Percentiles rank a stretch among this genome's conserved stretches.
These are phyloP conservation scores for Sugiyamaella sp. DNA, from an alignment of 1,139 yeast genomes.

Conservation along the genomic window DNA sequence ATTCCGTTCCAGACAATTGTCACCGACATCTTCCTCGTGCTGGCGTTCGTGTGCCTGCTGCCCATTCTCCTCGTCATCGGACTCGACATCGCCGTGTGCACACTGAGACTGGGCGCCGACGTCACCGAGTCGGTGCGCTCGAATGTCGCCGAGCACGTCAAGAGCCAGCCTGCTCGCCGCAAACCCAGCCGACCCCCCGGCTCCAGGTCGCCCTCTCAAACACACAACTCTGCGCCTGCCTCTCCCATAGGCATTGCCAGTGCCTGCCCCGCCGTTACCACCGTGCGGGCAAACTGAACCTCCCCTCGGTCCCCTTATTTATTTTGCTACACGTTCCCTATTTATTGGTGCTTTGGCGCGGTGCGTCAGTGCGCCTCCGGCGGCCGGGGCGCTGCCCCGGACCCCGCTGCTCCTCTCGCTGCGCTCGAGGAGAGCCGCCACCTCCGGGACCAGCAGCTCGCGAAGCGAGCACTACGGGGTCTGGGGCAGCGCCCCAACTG, in stretches of 20 bases:
- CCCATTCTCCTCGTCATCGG: conserved; percentile 33
- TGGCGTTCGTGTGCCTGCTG: conserved; percentile 33
- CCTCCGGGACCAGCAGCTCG: too few relatives aligned
- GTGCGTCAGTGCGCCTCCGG: too few relatives aligned
- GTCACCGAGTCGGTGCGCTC: conserved; percentile 18
- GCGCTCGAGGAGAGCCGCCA: too few relatives aligned
- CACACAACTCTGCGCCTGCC: background rate
- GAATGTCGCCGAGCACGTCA: conserved; percentile 14
- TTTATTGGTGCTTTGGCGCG: too few relatives aligned
- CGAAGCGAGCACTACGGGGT: too few relatives aligned
- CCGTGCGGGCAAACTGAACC: too few relatives aligned
- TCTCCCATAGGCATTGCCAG: background rate
- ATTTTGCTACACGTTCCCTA: too few relatives aligned
- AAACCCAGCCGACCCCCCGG: background rate
- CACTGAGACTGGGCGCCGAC: conserved; percentile 17
- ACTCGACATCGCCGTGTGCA: conserved; percentile 30
- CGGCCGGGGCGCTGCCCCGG: too few relatives aligned
- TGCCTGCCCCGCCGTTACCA: too few relatives aligned
- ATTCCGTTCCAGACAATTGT: conserved; percentile 18
- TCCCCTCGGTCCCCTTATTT: too few relatives aligned
- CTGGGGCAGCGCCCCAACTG: background rate
- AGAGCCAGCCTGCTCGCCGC: conserved; percentile 1
- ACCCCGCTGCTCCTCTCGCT: too few relatives aligned
- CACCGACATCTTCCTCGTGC: conserved; percentile 25
- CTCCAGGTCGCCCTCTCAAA: background rate